These are phyloP conservation scores for Penicillium steckii DNA, from an alignment of 495 filamentous ascomycete genomes.

Conservation along the genomic window DNA sequence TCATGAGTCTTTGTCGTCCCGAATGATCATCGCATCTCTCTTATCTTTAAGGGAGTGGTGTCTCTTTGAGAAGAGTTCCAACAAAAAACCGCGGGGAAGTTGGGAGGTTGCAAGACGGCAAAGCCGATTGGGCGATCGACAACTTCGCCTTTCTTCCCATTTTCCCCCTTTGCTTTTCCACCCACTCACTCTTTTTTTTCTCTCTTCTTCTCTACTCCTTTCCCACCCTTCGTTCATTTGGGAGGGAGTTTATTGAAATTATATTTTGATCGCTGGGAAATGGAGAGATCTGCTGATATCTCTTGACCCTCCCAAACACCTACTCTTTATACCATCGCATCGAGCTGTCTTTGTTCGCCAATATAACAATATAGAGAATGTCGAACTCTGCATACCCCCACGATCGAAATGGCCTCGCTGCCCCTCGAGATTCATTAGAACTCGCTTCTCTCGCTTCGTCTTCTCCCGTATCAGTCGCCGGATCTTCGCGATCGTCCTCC, in stretches of 20 bases:
- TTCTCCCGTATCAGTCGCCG: constrained; percentile 48
- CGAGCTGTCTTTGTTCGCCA: not conserved
- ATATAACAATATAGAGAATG: constrained; percentile 25
- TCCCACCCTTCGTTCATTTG: not conserved
- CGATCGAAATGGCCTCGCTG: constrained; percentile 30
- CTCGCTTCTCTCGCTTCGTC: constrained; percentile 91
- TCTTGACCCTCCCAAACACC: constrained; percentile 13
- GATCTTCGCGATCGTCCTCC: constrained; percentile 70
- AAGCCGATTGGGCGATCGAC: constrained; percentile 31
- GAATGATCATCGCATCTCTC: not conserved
- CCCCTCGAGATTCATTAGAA: constrained; percentile 87
- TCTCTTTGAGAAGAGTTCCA: too few species aligned
- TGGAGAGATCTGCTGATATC: constrained; percentile 19
- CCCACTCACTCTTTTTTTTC: not conserved
- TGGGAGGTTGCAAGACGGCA: constrained; percentile 10
- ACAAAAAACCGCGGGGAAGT: constrained; percentile 20
- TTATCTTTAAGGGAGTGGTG: not conserved
- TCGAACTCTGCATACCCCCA: constrained; percentile 33
- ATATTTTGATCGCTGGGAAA: constrained; percentile 8
- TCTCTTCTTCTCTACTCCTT: constrained; percentile 4
- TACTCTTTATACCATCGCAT: too few species aligned
- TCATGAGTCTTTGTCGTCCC: constrained; percentile 24
- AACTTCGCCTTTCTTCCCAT: constrained; percentile 13
- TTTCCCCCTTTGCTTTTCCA: constrained; percentile 3
- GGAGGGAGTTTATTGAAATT: too few species aligned